Base-by-base conservation (phyloP, 202 grass and related monocot species). In the Setaria italica region DNA sequence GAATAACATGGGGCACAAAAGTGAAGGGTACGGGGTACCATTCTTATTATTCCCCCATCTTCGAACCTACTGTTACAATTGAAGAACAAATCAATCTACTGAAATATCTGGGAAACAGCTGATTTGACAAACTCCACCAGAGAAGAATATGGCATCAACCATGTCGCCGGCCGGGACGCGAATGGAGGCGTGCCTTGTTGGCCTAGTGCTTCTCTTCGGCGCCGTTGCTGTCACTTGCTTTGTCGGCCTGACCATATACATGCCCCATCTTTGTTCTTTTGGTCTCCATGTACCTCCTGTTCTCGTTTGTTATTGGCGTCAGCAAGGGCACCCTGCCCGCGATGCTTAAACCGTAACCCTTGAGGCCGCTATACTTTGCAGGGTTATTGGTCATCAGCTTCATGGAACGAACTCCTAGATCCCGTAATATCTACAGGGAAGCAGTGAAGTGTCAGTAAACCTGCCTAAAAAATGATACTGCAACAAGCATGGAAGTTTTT, bases 381-480 rank as follows among this genome's bases (percentile, higher is more conserved):
- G 95, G 95, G 57, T 97, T 97, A 65, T 97, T 97, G 2, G 95
- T 97, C 90, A 97, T 94, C 32, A 97, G 17, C 67, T 80, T 91
- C 89, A 97, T 94, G 0, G 95, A 90, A 68, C 89, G 95, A 74
- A 97, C 90, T 21, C 95, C 92, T 16, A 97, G 76, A 63, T 97
- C 95, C 4, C 76, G 86, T 33, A 97, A 59, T 81, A 97, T 97
- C 95, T 97, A 45, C 65, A 88, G 11, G 74, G 5, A 35, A 77
- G 33, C 59, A 81, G 65, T 35, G 4, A 58, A 77, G 16, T 57
- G 20, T 88, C 57, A 83, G 70, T 7, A 12, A 62, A 48, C 29
- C 21, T 66, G 35, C 16, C 33, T 1, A 62, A 41, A 13, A 70
- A n/a, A 19, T 58, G 32, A 57, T 17, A 70, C 35, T 45, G 35